Percentiles rank a stretch among this genome's conserved stretches.
Evolutionary conservation across 371 early-diverging fungal genomes (phyloP).

Genomic region (Scutellospora calospora): DNA sequence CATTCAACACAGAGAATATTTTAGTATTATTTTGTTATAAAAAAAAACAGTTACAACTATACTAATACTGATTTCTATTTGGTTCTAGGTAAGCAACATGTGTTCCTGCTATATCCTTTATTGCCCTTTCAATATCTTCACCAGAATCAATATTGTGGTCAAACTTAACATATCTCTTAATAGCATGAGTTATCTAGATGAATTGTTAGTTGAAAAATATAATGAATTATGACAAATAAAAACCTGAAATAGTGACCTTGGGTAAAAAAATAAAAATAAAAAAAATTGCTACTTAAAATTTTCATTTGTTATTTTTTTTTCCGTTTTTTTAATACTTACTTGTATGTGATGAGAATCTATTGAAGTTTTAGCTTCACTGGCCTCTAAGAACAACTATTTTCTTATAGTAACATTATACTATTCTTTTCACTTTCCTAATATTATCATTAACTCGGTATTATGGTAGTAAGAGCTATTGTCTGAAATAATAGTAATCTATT

Average conservation of each 20-base stretch:
- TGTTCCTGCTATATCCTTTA: background rate
- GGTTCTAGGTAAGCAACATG: background rate
- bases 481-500: background rate
- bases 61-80: background rate
- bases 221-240: too few species aligned
- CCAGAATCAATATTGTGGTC: background rate
- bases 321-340: background rate
- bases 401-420: background rate
- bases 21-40: background rate
- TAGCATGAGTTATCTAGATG: background rate
- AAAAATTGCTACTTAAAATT: too few species aligned
- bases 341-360: background rate
- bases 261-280: too few species aligned
- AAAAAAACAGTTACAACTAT: background rate
- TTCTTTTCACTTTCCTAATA: background rate
- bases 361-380: background rate
- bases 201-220: too few species aligned
- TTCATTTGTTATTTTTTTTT: too few species aligned
- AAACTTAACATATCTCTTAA: background rate
- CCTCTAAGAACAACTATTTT: background rate
- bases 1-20: too few species aligned
- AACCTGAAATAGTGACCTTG: too few species aligned
- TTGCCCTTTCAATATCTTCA: constrained; percentile 2
- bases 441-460: background rate
- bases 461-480: background rate